Base-by-base conservation (phyloP, 2,329 filamentous ascomycete species). In the Fusarium subtropicale region DNA sequence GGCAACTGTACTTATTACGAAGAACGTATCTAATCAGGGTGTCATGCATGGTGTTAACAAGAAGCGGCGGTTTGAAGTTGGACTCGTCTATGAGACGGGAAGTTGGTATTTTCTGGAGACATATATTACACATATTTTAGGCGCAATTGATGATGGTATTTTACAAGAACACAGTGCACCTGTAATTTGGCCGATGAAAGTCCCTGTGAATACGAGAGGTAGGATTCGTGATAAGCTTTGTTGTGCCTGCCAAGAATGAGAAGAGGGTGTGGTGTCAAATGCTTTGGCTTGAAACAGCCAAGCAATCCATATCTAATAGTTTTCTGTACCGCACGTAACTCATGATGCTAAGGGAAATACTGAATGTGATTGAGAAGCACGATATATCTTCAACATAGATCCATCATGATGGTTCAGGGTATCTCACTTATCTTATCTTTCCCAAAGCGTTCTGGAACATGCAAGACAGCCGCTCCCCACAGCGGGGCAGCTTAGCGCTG, bases 401-500 rank as follows among this genome's bases (percentile, higher is more conserved):
- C 34, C 20, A 5, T 18, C 13, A 30, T 28, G 24, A 52, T 15
- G 7, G 48, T 18, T 22, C 26, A 31, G 44, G 28, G 28, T 45
- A 45, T 10, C 5, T 38, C 10, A 8, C 13, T 39, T 39, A 52
- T 53, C 46, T 54, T 54, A 36, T 38, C 26, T 33, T 13, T 54
- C 8, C 34, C n/a, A 16, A 28, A 10, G 24, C 30, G 66, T 68
- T 71, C 58, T 64, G 36, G 62, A 70, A 56, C 62, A 54, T 57
- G 36, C 24, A 64, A 42, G 56, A 50, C 39, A 46, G 31, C 16
- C 47, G 57, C 67, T 69, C 63, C 41, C 44, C 48, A 51, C 53
- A 47, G 67, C 50, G 66, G 67, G 67, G 67, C 55, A 22, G 20
- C 28, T 58, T 69, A 67, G 62, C 57, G 66, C 12, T 34, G 9